Evolutionary conservation across 2,329 filamentous ascomycete species (phyloP), one percentile per base, ranked within the genome.

Genomic region (Trichoderma endophyticum): DNA sequence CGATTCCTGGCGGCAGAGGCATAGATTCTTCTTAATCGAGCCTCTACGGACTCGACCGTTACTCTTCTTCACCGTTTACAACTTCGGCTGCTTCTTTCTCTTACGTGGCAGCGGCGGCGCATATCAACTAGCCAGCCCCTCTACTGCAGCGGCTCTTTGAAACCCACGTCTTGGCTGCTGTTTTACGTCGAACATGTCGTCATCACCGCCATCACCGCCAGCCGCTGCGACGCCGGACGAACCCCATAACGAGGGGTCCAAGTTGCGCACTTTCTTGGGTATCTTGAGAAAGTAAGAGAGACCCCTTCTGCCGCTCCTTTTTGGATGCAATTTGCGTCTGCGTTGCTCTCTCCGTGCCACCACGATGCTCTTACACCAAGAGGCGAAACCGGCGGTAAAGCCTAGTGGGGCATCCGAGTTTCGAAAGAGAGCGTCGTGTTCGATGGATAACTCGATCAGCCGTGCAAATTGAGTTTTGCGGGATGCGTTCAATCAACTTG

Each of bases 251-350:
- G 95, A 98, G 72, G 90, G 89, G 75, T 95, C 93, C 75, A 97
- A 97, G 86, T 85, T 98, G 78, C 92, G 90, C 83, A 97, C 93
- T 1, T 97, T 98, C 79, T 82, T 98, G 73, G 89, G 91, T 69
- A 97, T 98, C 76, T 83, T 98, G 79, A 91, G 92, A 83, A 97
- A 93, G 94, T 97, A 87, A 84, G 90, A 82, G 9, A 54, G n/a
- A 14, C 34, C 7, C 65, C 26, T 21, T 32, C 18, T n/a, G 1
- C 3, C 34, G 9, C 8, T 15, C 24, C 24, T 18, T 6, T 56
- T 26, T 43, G 39, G 54, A 60, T 59, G 28, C 21, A 62, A 54
- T 2, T 11, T 43, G 30, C 24, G 18, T 26, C 12, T 24, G 15
- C 24, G 15, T 18, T 39, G 65, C 57, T 26, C 24, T 14, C 26